Base-by-base conservation (phyloP, 495 filamentous ascomycete genomes). In the Neurospora sublineolata region DNA sequence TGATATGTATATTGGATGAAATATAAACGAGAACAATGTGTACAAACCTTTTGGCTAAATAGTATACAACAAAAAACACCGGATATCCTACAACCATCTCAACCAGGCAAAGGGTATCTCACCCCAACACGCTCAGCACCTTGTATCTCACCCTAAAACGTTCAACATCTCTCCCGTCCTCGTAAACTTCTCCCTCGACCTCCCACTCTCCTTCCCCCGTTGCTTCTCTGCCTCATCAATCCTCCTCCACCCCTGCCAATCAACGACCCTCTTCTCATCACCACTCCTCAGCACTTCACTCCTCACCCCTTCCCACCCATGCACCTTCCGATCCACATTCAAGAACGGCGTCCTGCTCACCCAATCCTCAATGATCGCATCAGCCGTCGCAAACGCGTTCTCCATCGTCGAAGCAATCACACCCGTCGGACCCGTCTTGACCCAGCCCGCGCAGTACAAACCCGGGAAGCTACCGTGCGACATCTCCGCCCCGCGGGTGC, bases 331-430 rank as follows among this genome's bases (percentile, higher is more conserved):
- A 6, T 76, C 70, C 71, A 83, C 79, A 46, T 79, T 75, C 1
- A 92, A 78, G 60, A 90, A 87, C 4, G 82, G 81, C 44, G 67
- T 77, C 11, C 68, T 72, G 27, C 78, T 72, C n/a, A 80, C 74
- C 88, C 93, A 93, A 76, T 98, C 95, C 11, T 85, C 79, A 0
- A 85, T 86, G 68, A 99, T 90, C 3, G 89, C 88, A 78, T 97
- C 93, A 0, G 89, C 96, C 2, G 94, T 97, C 20, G 87, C 86
- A 76, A 97, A 97, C 1, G 94, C 96, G 80, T 98, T 96, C 69
- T 90, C 89, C 94, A 99, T 97, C 0, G 95, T 99, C 37, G 89
- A 93, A 11, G 95, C 94, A 79, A 99, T 98, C 4, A 97, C 94
- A 7, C 95, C 95, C 6, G 94, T 97, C 0, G 95, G 96, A 1